Conservation (phyloP, 768 basidiomycete species). For the Psilocybe cubensis region DNA sequence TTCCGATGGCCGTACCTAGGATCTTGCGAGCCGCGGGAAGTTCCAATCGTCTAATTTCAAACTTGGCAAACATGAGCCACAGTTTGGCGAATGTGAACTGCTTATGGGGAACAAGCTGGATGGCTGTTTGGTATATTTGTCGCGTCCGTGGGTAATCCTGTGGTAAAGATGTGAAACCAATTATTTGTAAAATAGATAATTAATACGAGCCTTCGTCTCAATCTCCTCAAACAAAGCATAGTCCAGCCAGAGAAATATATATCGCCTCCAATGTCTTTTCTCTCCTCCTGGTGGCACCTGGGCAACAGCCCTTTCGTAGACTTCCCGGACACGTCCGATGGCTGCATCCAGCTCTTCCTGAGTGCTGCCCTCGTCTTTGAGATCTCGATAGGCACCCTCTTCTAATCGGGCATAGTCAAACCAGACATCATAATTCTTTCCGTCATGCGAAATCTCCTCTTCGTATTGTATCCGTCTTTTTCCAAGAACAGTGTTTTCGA, state of each 20-base stretch:
- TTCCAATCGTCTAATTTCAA: constrained; percentile 86
- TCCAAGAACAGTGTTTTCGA: constrained; percentile 93
- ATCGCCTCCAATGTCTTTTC: constrained; percentile 90
- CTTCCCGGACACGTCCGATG: constrained; percentile 76
- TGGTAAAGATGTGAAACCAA: neutral
- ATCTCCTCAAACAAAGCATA: constrained; percentile 98
- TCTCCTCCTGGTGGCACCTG: constrained; percentile 94
- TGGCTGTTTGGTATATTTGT: constrained; percentile 90
- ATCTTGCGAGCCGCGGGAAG: constrained; percentile 86
- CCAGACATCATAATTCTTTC: constrained; percentile 97
- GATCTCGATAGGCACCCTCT: constrained; percentile 81
- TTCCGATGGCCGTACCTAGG: constrained; percentile 88
- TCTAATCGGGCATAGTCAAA: constrained; percentile 95
- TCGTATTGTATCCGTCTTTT: constrained; percentile 99
- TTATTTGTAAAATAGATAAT: neutral
- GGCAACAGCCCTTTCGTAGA: constrained; percentile 94
- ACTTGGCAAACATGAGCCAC: constrained; percentile 91
- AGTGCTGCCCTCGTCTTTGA: constrained; percentile 75
- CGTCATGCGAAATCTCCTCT: constrained; percentile 90
- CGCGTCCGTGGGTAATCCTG: constrained; percentile 86
- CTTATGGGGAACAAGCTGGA: constrained; percentile 92
- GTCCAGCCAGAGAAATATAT: constrained; percentile 92
- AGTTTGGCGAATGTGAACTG: constrained; percentile 97
- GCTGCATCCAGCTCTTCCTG: constrained; percentile 70
- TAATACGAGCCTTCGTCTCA: constrained; percentile 75